phyloP scores from a whole-genome alignment of 768 basidiomycete species.

The Rhodotorula babjevae region DNA sequence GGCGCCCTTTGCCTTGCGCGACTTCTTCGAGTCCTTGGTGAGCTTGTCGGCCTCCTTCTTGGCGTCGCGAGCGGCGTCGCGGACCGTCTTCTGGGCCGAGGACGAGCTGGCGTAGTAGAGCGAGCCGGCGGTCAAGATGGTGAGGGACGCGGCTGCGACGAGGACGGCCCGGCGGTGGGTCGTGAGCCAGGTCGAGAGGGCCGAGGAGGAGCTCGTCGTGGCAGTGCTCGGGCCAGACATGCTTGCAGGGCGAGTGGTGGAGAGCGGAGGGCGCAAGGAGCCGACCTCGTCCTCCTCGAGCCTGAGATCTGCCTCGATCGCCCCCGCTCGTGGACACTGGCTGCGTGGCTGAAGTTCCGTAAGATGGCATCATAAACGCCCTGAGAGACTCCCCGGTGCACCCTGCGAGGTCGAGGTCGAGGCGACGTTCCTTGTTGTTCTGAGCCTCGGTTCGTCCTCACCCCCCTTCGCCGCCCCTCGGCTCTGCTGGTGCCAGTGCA shows the following conservation, averaged over 20 bases:
- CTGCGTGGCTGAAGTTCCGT: no score
- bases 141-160: slow-evolving; percentile 63
- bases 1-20: slow-evolving; percentile 46
- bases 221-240: background rate
- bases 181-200: slow-evolving; percentile 5
- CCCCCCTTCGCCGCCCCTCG: no score
- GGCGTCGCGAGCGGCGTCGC: slow-evolving; percentile 12
- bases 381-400: no score
- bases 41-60: slow-evolving; percentile 48
- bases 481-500: no score
- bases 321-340: no score
- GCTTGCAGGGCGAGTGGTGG: background rate
- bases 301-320: no score
- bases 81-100: slow-evolving; percentile 45
- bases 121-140: slow-evolving; percentile 70
- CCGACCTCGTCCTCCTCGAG: no score
- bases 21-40: slow-evolving; percentile 52
- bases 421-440: no score
- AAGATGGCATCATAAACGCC: no score
- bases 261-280: background rate
- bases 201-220: background rate
- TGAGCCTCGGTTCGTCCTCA: no score
- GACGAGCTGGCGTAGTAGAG: slow-evolving; percentile 50
- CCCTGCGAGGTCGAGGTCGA: no score
- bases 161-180: slow-evolving; percentile 46